Conservation (phyloP, 805 yeast species). For the Suhomyces xylopsoci region DNA sequence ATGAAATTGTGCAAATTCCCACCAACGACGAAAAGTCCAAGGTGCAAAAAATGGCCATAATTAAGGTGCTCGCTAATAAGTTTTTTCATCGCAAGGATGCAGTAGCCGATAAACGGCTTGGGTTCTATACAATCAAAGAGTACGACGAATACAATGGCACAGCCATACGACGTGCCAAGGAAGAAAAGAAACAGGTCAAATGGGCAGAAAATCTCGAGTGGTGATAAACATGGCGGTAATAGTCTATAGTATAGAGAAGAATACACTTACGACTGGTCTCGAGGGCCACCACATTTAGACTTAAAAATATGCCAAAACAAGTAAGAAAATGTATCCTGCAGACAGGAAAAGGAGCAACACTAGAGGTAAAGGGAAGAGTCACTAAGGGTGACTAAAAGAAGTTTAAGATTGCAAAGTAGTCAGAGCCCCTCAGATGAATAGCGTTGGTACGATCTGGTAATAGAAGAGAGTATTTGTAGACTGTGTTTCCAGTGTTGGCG, state of each 20-base stretch:
- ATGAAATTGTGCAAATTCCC: constrained; percentile 62
- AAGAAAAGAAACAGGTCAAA: constrained; percentile 11
- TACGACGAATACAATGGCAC: constrained; percentile 1
- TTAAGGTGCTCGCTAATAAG: constrained; percentile 28
- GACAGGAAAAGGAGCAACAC: neutral
- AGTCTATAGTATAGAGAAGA: neutral
- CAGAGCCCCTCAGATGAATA: no score
- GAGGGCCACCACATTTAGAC: neutral
- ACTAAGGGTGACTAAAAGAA: no score
- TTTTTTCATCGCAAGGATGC: neutral
- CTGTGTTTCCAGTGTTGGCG: neutral
- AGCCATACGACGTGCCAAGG: neutral
- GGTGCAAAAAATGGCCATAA: constrained; percentile 39
- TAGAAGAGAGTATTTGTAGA: no score
- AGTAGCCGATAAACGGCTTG: neutral
- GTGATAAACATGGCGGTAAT: neutral
- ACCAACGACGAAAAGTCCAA: constrained; percentile 28
- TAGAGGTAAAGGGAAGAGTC: no score
- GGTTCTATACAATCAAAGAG: constrained; percentile 5
- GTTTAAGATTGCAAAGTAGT: no score
- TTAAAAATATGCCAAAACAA: no score
- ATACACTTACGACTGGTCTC: neutral
- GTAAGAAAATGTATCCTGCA: neutral
- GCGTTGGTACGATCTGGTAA: no score
- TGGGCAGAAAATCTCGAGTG: constrained; percentile 12